These are phyloP conservation scores for Colletotrichum horii DNA, from an alignment of 2,329 filamentous ascomycete genomes.

Conservation along the genomic window DNA sequence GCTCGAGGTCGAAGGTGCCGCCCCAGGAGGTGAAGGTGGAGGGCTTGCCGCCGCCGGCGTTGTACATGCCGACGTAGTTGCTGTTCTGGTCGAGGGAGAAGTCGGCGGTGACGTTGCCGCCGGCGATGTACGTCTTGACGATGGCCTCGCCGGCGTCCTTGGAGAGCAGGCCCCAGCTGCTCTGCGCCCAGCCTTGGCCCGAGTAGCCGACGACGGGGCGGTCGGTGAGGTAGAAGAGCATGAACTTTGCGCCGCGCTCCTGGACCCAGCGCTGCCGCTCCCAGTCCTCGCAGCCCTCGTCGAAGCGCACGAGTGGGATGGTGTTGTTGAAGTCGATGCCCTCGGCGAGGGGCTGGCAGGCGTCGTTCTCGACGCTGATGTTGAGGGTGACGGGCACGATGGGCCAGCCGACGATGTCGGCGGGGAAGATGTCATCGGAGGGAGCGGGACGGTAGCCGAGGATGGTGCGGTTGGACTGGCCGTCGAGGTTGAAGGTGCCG, in stretches of 20 bases:
- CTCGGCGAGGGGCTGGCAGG: constrained; percentile 25
- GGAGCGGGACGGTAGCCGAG: constrained; percentile 28
- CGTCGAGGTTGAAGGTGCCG: constrained; percentile 26
- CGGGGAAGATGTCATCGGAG: constrained; percentile 24
- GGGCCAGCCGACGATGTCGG: constrained; percentile 26
- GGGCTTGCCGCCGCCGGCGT: constrained; percentile 41
- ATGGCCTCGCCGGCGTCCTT: constrained; percentile 33
- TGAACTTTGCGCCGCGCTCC: constrained; percentile 30
- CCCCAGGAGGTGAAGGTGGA: constrained; percentile 48
- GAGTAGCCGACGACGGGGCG: constrained; percentile 17
- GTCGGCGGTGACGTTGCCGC: constrained; percentile 34
- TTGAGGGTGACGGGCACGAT: constrained; percentile 29
- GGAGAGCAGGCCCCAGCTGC: constrained; percentile 6
- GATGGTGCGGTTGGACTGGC: constrained; percentile 25
- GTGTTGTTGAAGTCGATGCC: neutral
- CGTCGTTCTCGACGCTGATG: constrained; percentile 27
- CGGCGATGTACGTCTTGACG: constrained; percentile 30
- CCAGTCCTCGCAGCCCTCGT: constrained; percentile 10
- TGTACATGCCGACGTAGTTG: constrained; percentile 16
- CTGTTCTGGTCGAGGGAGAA: constrained; percentile 19
- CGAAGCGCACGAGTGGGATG: constrained; percentile 15
- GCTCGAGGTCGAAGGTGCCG: constrained; percentile 47
- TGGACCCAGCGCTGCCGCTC: constrained; percentile 34
- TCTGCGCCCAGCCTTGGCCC: constrained; percentile 13
- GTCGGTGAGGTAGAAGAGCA: constrained; percentile 38